Evolutionary conservation across 352 stramenopile species (phyloP).

Genomic region (Pythium phragmiticola): DNA sequence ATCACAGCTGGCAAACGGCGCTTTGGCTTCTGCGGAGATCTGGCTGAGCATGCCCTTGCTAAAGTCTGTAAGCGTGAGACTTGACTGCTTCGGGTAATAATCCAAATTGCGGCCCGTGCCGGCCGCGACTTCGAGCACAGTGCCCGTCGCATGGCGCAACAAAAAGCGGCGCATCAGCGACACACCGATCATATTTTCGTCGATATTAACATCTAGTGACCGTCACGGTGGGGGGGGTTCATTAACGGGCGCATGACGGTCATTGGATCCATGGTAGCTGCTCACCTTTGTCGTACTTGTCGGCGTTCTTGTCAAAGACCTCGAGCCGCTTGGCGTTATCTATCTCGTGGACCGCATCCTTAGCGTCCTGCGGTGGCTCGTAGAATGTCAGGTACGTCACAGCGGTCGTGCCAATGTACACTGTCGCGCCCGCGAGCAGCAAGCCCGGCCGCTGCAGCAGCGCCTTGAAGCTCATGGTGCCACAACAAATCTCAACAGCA

Average conservation of each 20-base stretch:
- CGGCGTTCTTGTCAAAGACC: constrained; percentile 72
- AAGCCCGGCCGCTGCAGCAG: constrained; percentile 49
- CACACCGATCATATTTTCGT: constrained; percentile 81
- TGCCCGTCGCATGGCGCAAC: constrained; percentile 63
- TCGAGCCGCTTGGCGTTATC: constrained; percentile 50
- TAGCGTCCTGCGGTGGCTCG: constrained; percentile 38
- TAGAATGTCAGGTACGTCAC: constrained; percentile 75
- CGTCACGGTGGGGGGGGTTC: no score
- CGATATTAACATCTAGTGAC: constrained; percentile 56
- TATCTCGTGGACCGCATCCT: constrained; percentile 29
- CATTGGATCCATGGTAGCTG: not conserved
- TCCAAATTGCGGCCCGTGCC: constrained; percentile 94
- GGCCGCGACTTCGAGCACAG: constrained; percentile 92
- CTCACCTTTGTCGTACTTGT: constrained; percentile 66
- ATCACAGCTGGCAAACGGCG: constrained; percentile 31
- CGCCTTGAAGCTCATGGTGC: constrained; percentile 22
- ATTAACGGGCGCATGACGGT: no score
- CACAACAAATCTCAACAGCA: not conserved
- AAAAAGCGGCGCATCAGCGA: constrained; percentile 80
- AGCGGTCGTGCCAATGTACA: constrained; percentile 59
- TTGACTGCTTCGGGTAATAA: constrained; percentile 71
- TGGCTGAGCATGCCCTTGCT: constrained; percentile 76
- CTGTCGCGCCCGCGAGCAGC: constrained; percentile 47
- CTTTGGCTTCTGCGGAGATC: constrained; percentile 30
- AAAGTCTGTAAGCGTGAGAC: constrained; percentile 70